Percentiles rank a stretch among this genome's conserved stretches.
Evolutionary conservation across 1,284 basidiomycete genomes (phyloP).

Genomic region (Trichosporon ovoides): DNA sequence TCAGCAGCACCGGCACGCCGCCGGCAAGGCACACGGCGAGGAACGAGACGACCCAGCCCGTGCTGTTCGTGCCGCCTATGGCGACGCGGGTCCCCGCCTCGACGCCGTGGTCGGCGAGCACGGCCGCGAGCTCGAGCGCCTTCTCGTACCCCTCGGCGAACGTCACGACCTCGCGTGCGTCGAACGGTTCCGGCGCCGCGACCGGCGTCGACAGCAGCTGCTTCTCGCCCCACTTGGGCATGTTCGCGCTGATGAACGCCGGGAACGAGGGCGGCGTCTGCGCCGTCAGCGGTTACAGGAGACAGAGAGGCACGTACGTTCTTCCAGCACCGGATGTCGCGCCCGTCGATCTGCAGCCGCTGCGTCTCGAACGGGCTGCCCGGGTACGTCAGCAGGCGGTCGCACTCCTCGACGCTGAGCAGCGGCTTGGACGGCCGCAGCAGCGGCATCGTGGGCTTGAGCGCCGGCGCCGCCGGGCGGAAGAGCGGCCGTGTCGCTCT

Average conservation of each 20-base stretch:
- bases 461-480: neutral
- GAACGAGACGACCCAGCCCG: constrained; percentile 35
- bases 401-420: constrained; percentile 11
- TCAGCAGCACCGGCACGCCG: constrained; percentile 35
- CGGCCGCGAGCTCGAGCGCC: constrained; percentile 26
- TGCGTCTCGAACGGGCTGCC: constrained; percentile 25
- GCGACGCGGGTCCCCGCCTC: constrained; percentile 32
- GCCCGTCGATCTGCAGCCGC: neutral
- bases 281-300: neutral
- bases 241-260: constrained; percentile 23
- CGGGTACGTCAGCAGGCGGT: constrained; percentile 14
- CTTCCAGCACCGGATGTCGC: neutral
- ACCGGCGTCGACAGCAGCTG: constrained; percentile 36
- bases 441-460: neutral
- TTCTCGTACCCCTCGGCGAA: constrained; percentile 28
- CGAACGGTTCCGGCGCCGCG: constrained; percentile 11
- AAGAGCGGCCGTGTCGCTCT: neutral
- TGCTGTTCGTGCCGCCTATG: constrained; percentile 38
- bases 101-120: constrained; percentile 31
- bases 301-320: neutral
- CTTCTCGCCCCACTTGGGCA: constrained; percentile 23
- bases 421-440: neutral
- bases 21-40: constrained; percentile 37
- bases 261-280: constrained; percentile 34
- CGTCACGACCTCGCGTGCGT: constrained; percentile 22